These are phyloP conservation scores for Podospora pseudocomata DNA, from an alignment of 495 filamentous ascomycete species.

Conservation along the genomic window DNA sequence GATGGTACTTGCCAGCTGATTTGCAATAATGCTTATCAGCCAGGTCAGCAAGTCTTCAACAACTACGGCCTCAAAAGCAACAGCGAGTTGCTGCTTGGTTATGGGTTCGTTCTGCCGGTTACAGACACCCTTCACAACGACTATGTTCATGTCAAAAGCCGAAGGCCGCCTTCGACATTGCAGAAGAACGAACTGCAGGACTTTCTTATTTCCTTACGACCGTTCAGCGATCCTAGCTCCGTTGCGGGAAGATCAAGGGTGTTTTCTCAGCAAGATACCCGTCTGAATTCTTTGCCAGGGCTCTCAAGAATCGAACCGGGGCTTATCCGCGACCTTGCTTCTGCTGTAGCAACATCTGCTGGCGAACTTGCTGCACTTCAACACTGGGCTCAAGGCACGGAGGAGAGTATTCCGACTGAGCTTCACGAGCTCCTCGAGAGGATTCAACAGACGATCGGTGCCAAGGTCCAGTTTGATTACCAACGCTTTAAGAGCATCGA, in stretches of 20 bases:
- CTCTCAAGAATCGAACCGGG: slow-evolving; percentile 44
- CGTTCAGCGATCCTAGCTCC: slow-evolving; percentile 36
- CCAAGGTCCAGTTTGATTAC: slow-evolving; percentile 32
- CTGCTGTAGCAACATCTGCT: slow-evolving; percentile 16
- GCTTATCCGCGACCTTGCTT: slow-evolving; percentile 35
- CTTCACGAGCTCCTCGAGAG: slow-evolving; percentile 20
- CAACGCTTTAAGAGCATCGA: slow-evolving; percentile 33
- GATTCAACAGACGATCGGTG: slow-evolving; percentile 24
- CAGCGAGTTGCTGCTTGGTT: slow-evolving; percentile 50
- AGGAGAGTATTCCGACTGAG: not conserved
- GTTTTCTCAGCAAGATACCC: slow-evolving; percentile 9
- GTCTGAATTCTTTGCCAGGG: slow-evolving; percentile 28
- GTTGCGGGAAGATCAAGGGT: slow-evolving; percentile 33
- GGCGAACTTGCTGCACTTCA: slow-evolving; percentile 18
- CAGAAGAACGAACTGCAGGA: slow-evolving; percentile 22
- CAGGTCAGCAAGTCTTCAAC: slow-evolving; percentile 48
- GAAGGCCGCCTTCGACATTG: slow-evolving; percentile 7
- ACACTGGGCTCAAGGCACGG: not conserved
- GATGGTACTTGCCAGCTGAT: slow-evolving; percentile 33
- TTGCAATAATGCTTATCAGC: slow-evolving; percentile 27
- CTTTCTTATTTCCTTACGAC: slow-evolving; percentile 42
- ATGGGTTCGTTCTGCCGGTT: slow-evolving; percentile 49
- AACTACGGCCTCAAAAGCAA: slow-evolving; percentile 55
- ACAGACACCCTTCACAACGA: slow-evolving; percentile 44
- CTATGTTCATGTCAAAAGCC: slow-evolving; percentile 47